Base-by-base conservation (phyloP, 108 stramenopile species). In the Cyclotella baltica region DNA sequence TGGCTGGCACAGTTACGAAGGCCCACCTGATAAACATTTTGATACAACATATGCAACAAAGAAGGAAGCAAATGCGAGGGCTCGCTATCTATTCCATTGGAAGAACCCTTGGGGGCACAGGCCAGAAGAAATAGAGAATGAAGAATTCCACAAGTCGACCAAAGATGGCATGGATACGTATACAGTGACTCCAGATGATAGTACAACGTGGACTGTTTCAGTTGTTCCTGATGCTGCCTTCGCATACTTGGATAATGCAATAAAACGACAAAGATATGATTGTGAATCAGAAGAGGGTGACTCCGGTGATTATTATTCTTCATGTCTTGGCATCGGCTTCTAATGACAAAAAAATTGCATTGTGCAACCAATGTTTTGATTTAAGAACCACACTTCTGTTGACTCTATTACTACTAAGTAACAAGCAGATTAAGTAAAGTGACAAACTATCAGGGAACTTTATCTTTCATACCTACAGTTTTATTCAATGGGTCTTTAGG, bases 51-150 rank as follows among this genome's bases (percentile, higher is more conserved):
- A 33, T 23, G 62, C 75, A 30, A 75, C 75, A 28, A 75, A 69
- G 15, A 38, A 64, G 16, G 62, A 75, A 5, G 75, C 75, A 16
- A 75, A 75, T 46, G 67, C 28, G 3, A 68, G 75, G 38, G 75
- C 75, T 29, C 67, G 68, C 4, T 75, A 68, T 69, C 31, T 75
- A 29, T 75, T 75, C 34, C 38, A 69, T 25, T 75, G 75, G 75
- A 68, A 68, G 67, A 75, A 69, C 40, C 67, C 67, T 0, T 75
- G 75, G 75, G 75, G 75, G n/a, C 0, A 30, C 0, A 53, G 10
- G 9, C 46, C 75, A 20, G 68, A 75, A 29, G 31, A 57, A 25
- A 51, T 75, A n/a, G 57, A 75, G 25, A 19, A 75, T 3, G 43
- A 65, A 1, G 34, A 74, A 19, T 0, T 65, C 29, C 9, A 57